Evolutionary conservation across 2,329 filamentous ascomycete genomes (phyloP).

Genomic region (Cercospora janseana): DNA sequence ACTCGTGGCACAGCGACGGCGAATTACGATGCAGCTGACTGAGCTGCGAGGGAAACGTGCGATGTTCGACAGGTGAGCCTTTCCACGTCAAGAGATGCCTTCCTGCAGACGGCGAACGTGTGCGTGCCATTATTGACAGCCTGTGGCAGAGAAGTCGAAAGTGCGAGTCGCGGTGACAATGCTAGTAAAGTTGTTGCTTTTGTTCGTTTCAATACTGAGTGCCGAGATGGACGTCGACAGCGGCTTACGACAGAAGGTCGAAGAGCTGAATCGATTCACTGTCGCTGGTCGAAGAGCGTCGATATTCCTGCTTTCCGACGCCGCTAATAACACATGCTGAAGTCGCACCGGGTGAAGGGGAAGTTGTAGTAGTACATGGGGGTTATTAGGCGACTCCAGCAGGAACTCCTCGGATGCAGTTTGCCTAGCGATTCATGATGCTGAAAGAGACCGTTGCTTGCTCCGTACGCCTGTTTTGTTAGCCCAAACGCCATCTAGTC

Average conservation of each 20-base stretch:
- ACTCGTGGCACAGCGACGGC: neutral
- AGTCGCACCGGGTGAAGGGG: constrained; percentile 35
- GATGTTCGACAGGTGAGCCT: constrained; percentile 12
- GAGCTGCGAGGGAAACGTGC: constrained; percentile 14
- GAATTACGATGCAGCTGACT: constrained; percentile 12
- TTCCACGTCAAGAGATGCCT: constrained; percentile 11
- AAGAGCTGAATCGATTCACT: constrained; percentile 25
- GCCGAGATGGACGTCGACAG: constrained; percentile 27
- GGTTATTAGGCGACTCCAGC: constrained; percentile 27
- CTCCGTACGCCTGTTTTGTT: constrained; percentile 28
- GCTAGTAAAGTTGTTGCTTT: constrained; percentile 30
- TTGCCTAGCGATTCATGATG: constrained; percentile 25
- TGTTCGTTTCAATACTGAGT: constrained; percentile 33
- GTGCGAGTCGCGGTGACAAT: constrained; percentile 26
- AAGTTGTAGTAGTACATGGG: constrained; percentile 34
- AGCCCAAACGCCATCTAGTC: constrained; percentile 33
- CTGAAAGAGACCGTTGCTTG: constrained; percentile 20
- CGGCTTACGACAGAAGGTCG: constrained; percentile 20
- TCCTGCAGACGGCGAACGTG: constrained; percentile 9
- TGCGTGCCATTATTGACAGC: constrained; percentile 6
- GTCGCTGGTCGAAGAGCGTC: constrained; percentile 24
- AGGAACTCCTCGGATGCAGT: constrained; percentile 30
- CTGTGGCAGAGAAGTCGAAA: constrained; percentile 21
- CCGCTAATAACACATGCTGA: constrained; percentile 38
- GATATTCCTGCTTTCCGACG: constrained; percentile 23